A percentile compares a stretch with the other conserved stretches of the same genome.
These are phyloP conservation scores for Penicillium nucicola DNA, from an alignment of 495 filamentous ascomycete species.

Conservation along the genomic window DNA sequence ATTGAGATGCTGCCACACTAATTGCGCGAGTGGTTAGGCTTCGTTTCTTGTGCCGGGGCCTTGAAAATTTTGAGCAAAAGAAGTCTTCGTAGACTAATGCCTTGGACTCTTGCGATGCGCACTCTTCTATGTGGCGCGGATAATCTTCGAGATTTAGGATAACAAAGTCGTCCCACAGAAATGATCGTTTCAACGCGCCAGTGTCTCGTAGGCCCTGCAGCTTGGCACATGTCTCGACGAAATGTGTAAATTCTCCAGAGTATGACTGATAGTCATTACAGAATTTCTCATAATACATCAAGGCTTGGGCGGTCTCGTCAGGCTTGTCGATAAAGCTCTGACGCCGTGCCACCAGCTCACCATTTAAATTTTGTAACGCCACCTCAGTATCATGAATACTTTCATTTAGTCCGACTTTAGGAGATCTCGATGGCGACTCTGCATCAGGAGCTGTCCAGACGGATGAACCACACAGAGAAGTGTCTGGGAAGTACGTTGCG, in stretches of 20 bases:
- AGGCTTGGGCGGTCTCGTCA: conserved; percentile 19
- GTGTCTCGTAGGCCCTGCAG: conserved; percentile 45
- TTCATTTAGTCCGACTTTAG: background rate
- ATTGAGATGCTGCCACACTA: conserved; percentile 27
- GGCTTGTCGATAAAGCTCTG: conserved; percentile 23
- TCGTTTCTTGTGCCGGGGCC: conserved; percentile 35
- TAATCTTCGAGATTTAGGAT: conserved; percentile 43
- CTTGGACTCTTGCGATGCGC: conserved; percentile 13
- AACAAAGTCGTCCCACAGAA: conserved; percentile 69
- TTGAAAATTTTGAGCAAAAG: conserved; percentile 24
- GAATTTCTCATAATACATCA: conserved; percentile 48
- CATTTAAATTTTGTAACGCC: conserved; percentile 3
- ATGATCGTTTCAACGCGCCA: conserved; percentile 41
- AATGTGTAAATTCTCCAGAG: conserved; percentile 48
- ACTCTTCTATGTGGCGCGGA: conserved; percentile 27
- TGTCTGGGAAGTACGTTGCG: background rate
- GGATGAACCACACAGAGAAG: conserved; percentile 12
- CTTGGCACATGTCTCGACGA: conserved; percentile 51
- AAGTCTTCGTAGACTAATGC: conserved; percentile 31
- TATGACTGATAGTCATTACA: conserved; percentile 56
- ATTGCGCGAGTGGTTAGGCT: conserved; percentile 30
- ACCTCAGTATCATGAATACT: background rate
- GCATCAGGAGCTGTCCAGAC: conserved; percentile 10
- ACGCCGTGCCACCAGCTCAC: conserved; percentile 20
- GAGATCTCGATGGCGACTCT: conserved; percentile 18